A percentile compares a stretch with the other conserved stretches of the same genome.
Evolutionary conservation across 495 filamentous ascomycete genomes (phyloP).

Genomic region (Jackrogersella minutella): DNA sequence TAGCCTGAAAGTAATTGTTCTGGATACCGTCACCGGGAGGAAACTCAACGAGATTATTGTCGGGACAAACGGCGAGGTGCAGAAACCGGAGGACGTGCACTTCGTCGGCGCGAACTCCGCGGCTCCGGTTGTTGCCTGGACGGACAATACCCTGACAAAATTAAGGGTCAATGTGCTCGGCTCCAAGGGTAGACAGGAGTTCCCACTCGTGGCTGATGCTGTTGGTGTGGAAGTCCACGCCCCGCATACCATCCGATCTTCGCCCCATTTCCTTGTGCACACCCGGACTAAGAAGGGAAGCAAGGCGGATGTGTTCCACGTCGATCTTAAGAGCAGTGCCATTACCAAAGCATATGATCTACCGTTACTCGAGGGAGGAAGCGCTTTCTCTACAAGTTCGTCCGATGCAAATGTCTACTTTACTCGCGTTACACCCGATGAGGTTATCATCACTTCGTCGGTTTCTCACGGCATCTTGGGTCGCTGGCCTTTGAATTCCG

Average conservation of each 20-base stretch:
- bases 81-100: conserved; percentile 70
- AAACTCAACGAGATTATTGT: conserved; percentile 70
- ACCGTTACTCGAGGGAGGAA: conserved; percentile 70
- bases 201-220: conserved; percentile 65
- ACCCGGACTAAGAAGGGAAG: conserved; percentile 74
- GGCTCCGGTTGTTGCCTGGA: conserved; percentile 82
- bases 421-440: conserved; percentile 75
- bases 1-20: conserved; percentile 74
- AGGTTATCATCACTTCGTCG: conserved; percentile 77
- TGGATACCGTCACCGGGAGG: conserved; percentile 76
- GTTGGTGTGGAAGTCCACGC: conserved; percentile 76
- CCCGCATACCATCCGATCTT: conserved; percentile 70
- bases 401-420: conserved; percentile 86
- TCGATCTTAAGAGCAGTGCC: conserved; percentile 70
- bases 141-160: conserved; percentile 70
- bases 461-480: conserved; percentile 76
- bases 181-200: conserved; percentile 66
- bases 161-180: conserved; percentile 85
- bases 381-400: conserved; percentile 80
- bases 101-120: conserved; percentile 86
- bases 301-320: conserved; percentile 86
- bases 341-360: conserved; percentile 79
- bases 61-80: conserved; percentile 76
- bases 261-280: conserved; percentile 85
- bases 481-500: conserved; percentile 67